A percentile compares a stretch with the other conserved stretches of the same genome.
Evolutionary conservation across 345 rosid species (phyloP).

Genomic region (Brassica cretica): DNA sequence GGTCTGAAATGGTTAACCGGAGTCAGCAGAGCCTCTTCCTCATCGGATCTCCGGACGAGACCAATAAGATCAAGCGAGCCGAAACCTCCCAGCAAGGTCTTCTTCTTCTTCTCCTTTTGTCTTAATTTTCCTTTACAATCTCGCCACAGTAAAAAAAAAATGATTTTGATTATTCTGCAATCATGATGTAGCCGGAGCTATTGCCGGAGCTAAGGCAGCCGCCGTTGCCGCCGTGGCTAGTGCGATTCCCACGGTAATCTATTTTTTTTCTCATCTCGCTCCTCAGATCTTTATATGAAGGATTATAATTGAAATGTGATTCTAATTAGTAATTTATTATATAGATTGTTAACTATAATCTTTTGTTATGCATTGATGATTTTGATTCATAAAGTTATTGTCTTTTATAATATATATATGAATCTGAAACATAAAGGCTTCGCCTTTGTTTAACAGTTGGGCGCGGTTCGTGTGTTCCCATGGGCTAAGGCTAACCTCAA

Average conservation of each 20-base stretch:
- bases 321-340: not conserved
- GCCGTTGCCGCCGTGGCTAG: conserved; percentile 60
- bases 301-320: not conserved
- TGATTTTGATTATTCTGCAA: not conserved
- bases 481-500: conserved; percentile 92
- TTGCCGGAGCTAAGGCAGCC: conserved; percentile 91
- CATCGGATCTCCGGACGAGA: conserved; percentile 37
- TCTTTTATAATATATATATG: not conserved
- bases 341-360: not conserved
- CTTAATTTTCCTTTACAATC: not conserved
- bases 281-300: not conserved
- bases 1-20: conserved; percentile 24
- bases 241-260: conserved; percentile 78
- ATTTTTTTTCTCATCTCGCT: not conserved
- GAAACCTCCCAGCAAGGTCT: conserved; percentile 33
- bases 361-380: not conserved
- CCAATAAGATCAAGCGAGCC: conserved; percentile 34
- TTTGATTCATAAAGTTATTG: not conserved
- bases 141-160: not conserved
- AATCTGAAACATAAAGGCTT: not conserved
- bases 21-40: conserved; percentile 28
- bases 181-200: conserved; percentile 59
- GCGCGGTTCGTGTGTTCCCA: conserved; percentile 75
- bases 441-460: conserved; percentile 23
- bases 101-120: not conserved